Conservation (phyloP, 352 stramenopile species). For the Aphanomyces euteiches region DNA sequence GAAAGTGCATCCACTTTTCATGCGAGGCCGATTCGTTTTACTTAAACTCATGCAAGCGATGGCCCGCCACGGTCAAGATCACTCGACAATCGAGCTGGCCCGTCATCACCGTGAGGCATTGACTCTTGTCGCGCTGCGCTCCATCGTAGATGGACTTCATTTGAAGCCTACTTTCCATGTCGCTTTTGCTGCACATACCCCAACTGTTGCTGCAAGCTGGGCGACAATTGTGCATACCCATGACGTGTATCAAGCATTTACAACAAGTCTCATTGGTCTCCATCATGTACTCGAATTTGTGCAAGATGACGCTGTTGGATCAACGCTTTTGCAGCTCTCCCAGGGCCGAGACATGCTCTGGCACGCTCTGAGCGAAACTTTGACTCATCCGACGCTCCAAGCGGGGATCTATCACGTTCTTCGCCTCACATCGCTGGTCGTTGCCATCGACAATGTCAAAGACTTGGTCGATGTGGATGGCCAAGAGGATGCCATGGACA, state of each 20-base stretch:
- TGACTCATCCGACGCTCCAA: neutral
- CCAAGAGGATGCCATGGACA: conserved; percentile 68
- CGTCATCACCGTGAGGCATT: conserved; percentile 60
- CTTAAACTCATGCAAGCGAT: conserved; percentile 50
- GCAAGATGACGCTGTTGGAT: conserved; percentile 31
- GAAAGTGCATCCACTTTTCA: conserved; percentile 44
- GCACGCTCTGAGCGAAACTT: neutral
- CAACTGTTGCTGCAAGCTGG: conserved; percentile 47
- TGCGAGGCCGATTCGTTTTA: conserved; percentile 42
- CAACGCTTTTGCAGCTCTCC: neutral
- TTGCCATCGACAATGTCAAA: conserved; percentile 30
- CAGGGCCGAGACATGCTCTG: conserved; percentile 18
- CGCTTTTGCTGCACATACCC: conserved; percentile 46
- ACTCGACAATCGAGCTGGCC: conserved; percentile 51
- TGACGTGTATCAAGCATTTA: conserved; percentile 47
- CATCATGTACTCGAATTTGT: conserved; percentile 60
- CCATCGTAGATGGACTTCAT: conserved; percentile 49
- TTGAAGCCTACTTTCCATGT: conserved; percentile 54
- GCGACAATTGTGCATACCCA: conserved; percentile 43
- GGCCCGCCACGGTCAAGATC: conserved; percentile 37
- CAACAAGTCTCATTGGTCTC: conserved; percentile 35
- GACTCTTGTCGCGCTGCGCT: conserved; percentile 49
- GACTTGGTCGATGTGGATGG: conserved; percentile 69
- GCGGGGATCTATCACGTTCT: conserved; percentile 5
- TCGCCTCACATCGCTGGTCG: neutral